Percentiles rank a stretch among this genome's conserved stretches.
These are phyloP conservation scores for Blastocladiella britannica DNA, from an alignment of 192 early-diverging fungal species.

Conservation along the genomic window DNA sequence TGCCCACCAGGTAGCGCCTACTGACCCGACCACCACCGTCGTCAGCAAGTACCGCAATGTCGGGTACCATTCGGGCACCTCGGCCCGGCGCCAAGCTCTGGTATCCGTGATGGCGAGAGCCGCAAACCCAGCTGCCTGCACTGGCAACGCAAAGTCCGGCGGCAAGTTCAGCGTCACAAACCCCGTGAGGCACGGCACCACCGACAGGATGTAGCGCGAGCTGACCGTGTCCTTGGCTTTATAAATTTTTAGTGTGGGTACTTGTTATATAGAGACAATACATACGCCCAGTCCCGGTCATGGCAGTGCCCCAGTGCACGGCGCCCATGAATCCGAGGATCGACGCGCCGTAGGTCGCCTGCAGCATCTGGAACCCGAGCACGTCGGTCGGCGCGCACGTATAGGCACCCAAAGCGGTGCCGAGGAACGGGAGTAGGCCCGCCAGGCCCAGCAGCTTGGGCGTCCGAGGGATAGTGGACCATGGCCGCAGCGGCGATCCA, in stretches of 20 bases:
- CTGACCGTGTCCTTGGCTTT: neutral
- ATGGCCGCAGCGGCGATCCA: too few species aligned
- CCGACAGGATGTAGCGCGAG: neutral
- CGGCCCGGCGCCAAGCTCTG: neutral
- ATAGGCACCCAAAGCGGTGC: neutral
- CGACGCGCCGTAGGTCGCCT: neutral
- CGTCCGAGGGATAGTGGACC: neutral
- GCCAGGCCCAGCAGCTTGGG: neutral
- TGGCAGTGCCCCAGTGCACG: neutral
- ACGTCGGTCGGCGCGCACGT: neutral
- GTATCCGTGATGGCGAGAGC: neutral
- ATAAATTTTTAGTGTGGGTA: neutral
- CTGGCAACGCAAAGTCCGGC: neutral
- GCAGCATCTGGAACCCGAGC: neutral
- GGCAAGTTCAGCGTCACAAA: neutral
- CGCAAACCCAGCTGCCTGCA: neutral
- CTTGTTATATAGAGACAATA: neutral
- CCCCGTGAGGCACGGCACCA: neutral
- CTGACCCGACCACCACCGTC: neutral
- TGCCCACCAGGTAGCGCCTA: neutral
- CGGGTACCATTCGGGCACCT: neutral
- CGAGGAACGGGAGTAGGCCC: neutral
- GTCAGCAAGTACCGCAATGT: neutral
- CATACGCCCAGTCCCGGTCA: neutral
- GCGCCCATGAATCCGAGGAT: neutral